These are phyloP conservation scores for Cutaneotrichosporon sp. DNA, from an alignment of 1,284 basidiomycete species.

Conservation along the genomic window DNA sequence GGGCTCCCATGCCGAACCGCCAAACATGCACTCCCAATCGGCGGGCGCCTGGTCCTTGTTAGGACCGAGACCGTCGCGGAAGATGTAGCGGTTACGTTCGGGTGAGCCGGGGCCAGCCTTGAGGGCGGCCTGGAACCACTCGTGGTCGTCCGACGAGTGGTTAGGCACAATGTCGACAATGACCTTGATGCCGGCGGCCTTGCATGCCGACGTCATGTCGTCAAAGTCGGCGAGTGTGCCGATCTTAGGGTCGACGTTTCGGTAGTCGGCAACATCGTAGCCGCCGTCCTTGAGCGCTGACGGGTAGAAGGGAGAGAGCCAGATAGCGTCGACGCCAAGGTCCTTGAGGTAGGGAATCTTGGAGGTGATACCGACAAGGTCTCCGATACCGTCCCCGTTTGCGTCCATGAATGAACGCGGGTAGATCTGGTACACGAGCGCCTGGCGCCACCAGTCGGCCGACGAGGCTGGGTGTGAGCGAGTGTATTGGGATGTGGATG, in stretches of 20 bases:
- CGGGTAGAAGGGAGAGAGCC: constrained; percentile 72
- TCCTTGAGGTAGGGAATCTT: constrained; percentile 70
- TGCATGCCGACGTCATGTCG: constrained; percentile 61
- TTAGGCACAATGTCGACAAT: constrained; percentile 81
- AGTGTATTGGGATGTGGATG: too few species aligned
- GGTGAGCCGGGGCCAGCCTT: constrained; percentile 58
- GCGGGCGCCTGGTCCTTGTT: constrained; percentile 63
- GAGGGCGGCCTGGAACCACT: constrained; percentile 68
- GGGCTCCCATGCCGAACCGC: constrained; percentile 72
- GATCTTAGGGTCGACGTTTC: constrained; percentile 68
- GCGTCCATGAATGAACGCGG: constrained; percentile 67
- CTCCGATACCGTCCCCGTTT: constrained; percentile 72
- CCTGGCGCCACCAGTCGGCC: constrained; percentile 64
- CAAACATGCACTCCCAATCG: constrained; percentile 70
- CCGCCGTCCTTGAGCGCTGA: constrained; percentile 71
- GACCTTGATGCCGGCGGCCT: constrained; percentile 67
- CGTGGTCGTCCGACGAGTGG: constrained; percentile 73
- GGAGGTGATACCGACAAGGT: constrained; percentile 65
- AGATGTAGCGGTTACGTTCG: constrained; percentile 69
- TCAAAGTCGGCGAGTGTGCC: constrained; percentile 74
- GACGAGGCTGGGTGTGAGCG: neutral
- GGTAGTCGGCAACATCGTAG: constrained; percentile 72
- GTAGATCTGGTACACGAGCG: constrained; percentile 71
- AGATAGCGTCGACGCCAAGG: constrained; percentile 69
- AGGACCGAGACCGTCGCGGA: constrained; percentile 59